Evolutionary conservation across 2,329 filamentous ascomycete species (phyloP), one percentile per base, ranked within the genome.

Genomic region (Talaromyces sp.): DNA sequence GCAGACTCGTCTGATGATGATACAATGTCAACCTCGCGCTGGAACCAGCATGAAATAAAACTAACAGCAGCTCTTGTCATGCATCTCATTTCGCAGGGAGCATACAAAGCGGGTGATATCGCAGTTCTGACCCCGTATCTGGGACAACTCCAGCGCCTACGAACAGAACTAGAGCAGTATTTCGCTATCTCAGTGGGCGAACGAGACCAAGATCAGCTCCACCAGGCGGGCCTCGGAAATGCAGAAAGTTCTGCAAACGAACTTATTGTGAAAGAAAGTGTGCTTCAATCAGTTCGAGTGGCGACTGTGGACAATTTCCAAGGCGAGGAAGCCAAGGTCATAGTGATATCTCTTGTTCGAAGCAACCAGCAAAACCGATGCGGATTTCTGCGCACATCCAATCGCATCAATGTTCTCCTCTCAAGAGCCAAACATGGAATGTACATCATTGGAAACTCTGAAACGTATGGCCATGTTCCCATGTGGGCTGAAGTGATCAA

Each of bases 301-400:
- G 86, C 87, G 0, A 91, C 87, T 0, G 82, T 91, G 0, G 87
- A 90, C 69, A 92, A 91, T 64, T 92, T 90, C 59, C 88, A 92
- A 65, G 89, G 89, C 0, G 88, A 92, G 67, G 88, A 92, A 66
- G 86, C 85, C 1, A 87, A 89, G 56, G 76, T 92, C 9, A 78
- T 92, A 0, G 77, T 92, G 2, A 76, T 92, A 0, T 89, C 86
- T 0, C 75, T 92, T 0, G 88, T 91, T 0, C 82, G 89, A 46
- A 90, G 88, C 72, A 92, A 92, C 64, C 62, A 70, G 0, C 66
- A 81, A 8, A 75, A 73, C 9, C 82, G 80, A 6, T 81, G 82
- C 19, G 89, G 89, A 0, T 92, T 92, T 61, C 75, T 92, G 0
- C 81, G 75, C 27, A 87, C 85, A 0, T 75, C 80, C 0, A 89